phyloP scores from a whole-genome alignment of 139 green algal genomes.

The Chlamydomonas sp. region DNA sequence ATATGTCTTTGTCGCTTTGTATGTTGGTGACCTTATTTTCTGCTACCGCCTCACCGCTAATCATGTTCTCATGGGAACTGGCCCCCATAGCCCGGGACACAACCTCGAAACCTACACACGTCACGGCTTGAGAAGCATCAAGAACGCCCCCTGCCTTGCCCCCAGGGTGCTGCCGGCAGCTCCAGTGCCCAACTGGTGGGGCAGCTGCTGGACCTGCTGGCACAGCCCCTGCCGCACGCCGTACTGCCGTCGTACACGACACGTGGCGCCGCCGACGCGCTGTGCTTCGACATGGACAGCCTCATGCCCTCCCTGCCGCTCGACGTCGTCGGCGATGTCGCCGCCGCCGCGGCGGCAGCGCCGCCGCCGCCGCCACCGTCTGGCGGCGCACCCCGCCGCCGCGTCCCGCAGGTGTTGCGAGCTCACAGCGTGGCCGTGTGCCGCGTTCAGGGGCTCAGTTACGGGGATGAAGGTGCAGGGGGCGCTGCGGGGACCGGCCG shows the following conservation, averaged over 20 bases:
- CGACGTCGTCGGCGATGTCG: background rate
- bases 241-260: background rate
- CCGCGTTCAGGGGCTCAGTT: background rate
- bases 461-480: background rate
- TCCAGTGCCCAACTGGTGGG: background rate
- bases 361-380: background rate
- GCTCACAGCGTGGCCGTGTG: conserved; percentile 8
- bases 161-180: background rate
- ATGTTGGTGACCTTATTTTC: no score
- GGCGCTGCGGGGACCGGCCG: background rate
- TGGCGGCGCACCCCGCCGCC: background rate
- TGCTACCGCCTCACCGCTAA: no score
- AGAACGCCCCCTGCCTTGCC: background rate
- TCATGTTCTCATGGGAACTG: no score
- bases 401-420: background rate
- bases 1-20: no score
- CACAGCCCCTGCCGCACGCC: conserved; percentile 21
- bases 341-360: background rate
- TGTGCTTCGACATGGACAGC: conserved; percentile 21
- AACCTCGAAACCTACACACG: no score
- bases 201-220: conserved; percentile 11
- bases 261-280: conserved; percentile 5
- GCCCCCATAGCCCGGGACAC: no score
- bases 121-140: no score
- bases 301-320: conserved; percentile 29